phyloP scores from a whole-genome alignment of 352 stramenopile genomes.

The Phytophthora cajani region DNA sequence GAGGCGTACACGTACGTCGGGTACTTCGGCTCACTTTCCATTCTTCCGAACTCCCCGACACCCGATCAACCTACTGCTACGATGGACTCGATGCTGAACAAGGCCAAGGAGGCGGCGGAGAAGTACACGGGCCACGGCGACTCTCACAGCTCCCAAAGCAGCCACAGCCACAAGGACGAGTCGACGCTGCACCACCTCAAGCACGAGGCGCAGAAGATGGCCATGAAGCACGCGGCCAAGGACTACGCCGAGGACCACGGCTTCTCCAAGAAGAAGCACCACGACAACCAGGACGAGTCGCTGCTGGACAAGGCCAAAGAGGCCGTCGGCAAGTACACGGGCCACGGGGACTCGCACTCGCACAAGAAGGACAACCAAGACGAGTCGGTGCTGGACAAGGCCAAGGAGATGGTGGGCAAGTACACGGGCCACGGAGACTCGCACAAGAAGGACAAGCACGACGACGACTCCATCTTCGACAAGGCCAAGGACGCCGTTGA shows the following conservation, averaged over 20 bases:
- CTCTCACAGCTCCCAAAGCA: conserved; percentile 2
- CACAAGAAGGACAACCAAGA: conserved; percentile 25
- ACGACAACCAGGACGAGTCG: conserved; percentile 27
- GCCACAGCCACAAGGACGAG: conserved; percentile 12
- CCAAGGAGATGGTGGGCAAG: conserved; percentile 30
- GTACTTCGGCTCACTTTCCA: conserved; percentile 28
- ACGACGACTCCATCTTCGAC: conserved; percentile 34
- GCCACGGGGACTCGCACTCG: conserved; percentile 23
- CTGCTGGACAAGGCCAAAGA: conserved; percentile 37
- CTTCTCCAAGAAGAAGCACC: conserved; percentile 26
- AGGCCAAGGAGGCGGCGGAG: conserved; percentile 26
- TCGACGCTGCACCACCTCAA: conserved; percentile 27
- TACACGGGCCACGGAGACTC: conserved; percentile 29
- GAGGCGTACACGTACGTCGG: background rate
- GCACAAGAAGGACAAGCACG: conserved; percentile 20
- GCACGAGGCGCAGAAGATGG: conserved; percentile 24
- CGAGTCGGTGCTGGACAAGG: conserved; percentile 33
- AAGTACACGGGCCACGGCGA: conserved; percentile 19
- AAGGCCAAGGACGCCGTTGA: conserved; percentile 29
- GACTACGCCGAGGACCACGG: conserved; percentile 36
- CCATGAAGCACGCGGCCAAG: conserved; percentile 22
- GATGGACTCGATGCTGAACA: conserved; percentile 40
- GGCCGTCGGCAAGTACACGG: conserved; percentile 24
- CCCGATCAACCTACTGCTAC: conserved; percentile 1
- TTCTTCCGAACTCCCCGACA: conserved; percentile 1